Evolutionary conservation across 2,329 filamentous ascomycete species (phyloP), one percentile per base, ranked within the genome.

Genomic region (Byssothecium circinans): DNA sequence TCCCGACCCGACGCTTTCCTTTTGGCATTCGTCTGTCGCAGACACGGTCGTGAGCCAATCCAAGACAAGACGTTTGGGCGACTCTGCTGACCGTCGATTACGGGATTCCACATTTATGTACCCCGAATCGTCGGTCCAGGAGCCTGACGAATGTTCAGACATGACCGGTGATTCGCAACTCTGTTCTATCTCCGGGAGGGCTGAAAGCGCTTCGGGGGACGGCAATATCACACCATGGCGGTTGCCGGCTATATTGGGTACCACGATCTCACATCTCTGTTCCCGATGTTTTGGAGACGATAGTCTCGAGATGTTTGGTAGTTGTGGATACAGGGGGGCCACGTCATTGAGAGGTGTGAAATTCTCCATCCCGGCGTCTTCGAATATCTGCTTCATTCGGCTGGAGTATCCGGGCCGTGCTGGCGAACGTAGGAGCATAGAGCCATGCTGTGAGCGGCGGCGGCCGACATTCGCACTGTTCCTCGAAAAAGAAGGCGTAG

Each of bases 361-460:
- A 8, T 49, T 46, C 17, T 37, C 43, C 12, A 47, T 51, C 8
- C 51, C 47, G 12, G 54, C 53, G 14, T 54, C 44, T 27, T 62
- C 53, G 32, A 69, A 70, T 6, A 67, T 62, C 30, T 61, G 56
- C 17, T 50, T 61, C 56, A 69, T 67, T 15, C 62, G 56, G 14
- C 43, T 56, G 3, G 58, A 46, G 48, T 69, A 54, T 4, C 65
- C 60, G n/a, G 52, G 48, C 23, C 65, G 58, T 17, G 65, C 65
- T 18, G 67, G 67, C 3, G 65, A 68, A 23, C 50, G 52, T 12
- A 65, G 41, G 15, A 68, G 38, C 12, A 50, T 37, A 1, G 53
- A 50, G 14, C 41, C 52, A 50, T 57, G 49, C 8, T 57, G 47
- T 7, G 50, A 41, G 1, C 65, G 65, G 20, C 63, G 61, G 18